Conservation (phyloP, 169 alveolate species). For the Hammondia hammondi region DNA sequence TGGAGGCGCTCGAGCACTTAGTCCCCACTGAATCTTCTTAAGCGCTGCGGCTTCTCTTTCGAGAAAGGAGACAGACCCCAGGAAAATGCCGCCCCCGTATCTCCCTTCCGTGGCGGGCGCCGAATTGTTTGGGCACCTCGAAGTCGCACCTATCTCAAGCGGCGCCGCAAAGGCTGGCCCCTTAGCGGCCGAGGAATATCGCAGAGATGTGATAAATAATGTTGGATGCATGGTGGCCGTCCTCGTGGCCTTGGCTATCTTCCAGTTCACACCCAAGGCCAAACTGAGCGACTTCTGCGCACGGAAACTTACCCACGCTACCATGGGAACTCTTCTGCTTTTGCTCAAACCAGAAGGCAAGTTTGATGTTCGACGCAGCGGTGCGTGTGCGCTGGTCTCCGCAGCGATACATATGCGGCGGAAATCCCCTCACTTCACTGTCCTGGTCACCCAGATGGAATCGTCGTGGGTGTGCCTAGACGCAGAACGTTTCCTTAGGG, state of each 20-base stretch:
- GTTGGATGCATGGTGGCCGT: background rate
- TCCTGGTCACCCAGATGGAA: background rate
- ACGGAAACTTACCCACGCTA: background rate
- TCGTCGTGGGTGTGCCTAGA: too few relatives aligned
- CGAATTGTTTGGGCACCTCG: background rate
- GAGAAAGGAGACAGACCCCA: too few relatives aligned
- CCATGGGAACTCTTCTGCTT: background rate
- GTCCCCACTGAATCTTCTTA: too few relatives aligned
- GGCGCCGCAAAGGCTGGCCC: background rate
- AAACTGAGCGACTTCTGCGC: background rate
- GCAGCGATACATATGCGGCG: background rate
- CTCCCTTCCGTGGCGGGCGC: background rate
- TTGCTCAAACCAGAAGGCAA: background rate
- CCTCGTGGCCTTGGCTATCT: background rate
- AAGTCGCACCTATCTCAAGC: background rate
- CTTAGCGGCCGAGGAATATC: background rate
- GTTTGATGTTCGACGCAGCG: background rate
- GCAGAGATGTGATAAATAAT: background rate
- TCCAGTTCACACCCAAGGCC: conserved; percentile 8
- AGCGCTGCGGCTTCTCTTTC: too few relatives aligned
- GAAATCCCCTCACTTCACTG: background rate
- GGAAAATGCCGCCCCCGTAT: too few relatives aligned
- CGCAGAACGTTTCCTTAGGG: too few relatives aligned
- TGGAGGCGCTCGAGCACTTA: too few relatives aligned
- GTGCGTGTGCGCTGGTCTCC: background rate